Evolutionary conservation across 371 early-diverging fungal genomes (phyloP).

Genomic region (Caulochytrium protostelioides): DNA sequence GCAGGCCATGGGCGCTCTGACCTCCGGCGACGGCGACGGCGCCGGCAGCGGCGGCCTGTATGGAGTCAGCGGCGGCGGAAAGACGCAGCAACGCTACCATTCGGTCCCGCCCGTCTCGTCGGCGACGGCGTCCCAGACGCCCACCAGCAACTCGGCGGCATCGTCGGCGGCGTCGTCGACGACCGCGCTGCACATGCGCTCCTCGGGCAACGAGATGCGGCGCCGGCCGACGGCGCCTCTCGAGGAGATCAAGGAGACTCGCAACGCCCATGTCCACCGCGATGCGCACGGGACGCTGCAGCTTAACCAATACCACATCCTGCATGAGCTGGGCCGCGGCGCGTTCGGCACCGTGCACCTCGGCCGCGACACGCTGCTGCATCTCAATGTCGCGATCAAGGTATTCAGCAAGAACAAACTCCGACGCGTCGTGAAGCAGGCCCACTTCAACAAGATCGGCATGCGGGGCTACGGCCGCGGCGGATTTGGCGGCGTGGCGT

Average conservation of each 20-base stretch:
- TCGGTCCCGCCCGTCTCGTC: too few relatives aligned
- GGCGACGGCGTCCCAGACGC: too few relatives aligned
- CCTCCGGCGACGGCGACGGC: too few relatives aligned
- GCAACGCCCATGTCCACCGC: constrained; percentile 45
- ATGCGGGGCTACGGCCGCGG: constrained; percentile 10
- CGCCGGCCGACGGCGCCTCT: too few relatives aligned
- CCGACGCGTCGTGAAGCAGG: constrained; percentile 15
- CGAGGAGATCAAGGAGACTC: constrained; percentile 39
- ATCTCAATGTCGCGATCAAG: constrained; percentile 45
- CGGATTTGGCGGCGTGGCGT: constrained; percentile 14
- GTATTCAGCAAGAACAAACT: constrained; percentile 69
- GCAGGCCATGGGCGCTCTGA: too few relatives aligned
- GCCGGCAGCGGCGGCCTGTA: too few relatives aligned
- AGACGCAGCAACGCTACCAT: too few relatives aligned
- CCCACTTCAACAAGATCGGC: constrained; percentile 1
- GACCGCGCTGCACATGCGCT: too few relatives aligned
- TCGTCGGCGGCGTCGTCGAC: too few relatives aligned
- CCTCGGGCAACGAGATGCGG: too few relatives aligned
- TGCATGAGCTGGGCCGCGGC: constrained; percentile 58
- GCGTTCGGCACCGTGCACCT: constrained; percentile 72
- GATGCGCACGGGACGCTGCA: constrained; percentile 38
- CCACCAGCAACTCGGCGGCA: too few relatives aligned
- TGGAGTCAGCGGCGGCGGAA: too few relatives aligned
- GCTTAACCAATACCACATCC: constrained; percentile 60
- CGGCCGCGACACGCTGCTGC: constrained; percentile 36